phyloP scores from a whole-genome alignment of 2,329 filamentous ascomycete genomes.

The Ascochyta koolunga region DNA sequence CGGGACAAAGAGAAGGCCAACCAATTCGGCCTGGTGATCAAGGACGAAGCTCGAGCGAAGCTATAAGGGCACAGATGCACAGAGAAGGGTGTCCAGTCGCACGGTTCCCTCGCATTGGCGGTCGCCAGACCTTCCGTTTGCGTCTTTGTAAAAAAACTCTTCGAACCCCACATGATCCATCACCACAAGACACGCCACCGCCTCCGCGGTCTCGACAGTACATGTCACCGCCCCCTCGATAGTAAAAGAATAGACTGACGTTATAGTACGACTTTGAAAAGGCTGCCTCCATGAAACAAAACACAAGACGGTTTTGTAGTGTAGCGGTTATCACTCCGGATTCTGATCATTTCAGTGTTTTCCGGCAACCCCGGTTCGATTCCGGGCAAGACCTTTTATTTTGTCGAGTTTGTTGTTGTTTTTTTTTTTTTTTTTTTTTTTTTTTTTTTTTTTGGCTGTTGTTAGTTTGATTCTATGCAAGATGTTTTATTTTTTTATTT shows the following conservation, averaged over 20 bases:
- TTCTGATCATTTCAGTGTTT: slow-evolving; percentile 19
- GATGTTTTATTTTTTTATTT: too few relatives aligned
- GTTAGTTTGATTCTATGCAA: too few relatives aligned
- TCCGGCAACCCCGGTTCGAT: slow-evolving; percentile 23
- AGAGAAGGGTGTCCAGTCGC: not conserved
- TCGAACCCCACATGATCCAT: not conserved
- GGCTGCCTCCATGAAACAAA: not conserved
- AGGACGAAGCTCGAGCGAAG: slow-evolving; percentile 44
- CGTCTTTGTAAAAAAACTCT: not conserved
- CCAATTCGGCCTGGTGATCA: slow-evolving; percentile 28
- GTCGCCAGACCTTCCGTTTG: not conserved
- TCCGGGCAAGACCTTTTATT: slow-evolving; percentile 21
- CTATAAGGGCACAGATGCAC: slow-evolving; percentile 33
- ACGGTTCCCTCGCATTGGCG: not conserved
- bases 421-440: not conserved
- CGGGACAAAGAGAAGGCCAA: slow-evolving; percentile 48
- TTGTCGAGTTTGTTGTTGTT: not conserved
- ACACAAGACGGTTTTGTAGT: slow-evolving; percentile 10
- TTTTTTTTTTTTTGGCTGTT: too few relatives aligned
- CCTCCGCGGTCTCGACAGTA: too few relatives aligned
- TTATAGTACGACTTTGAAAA: not conserved
- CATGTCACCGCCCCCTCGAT: too few relatives aligned
- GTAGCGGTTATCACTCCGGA: slow-evolving; percentile 23
- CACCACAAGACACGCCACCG: not conserved
- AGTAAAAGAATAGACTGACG: too few relatives aligned